A percentile compares a stretch with the other conserved stretches of the same genome.
Evolutionary conservation across 495 filamentous ascomycete species (phyloP).

Genomic region (Lasiosphaeris hirsuta): DNA sequence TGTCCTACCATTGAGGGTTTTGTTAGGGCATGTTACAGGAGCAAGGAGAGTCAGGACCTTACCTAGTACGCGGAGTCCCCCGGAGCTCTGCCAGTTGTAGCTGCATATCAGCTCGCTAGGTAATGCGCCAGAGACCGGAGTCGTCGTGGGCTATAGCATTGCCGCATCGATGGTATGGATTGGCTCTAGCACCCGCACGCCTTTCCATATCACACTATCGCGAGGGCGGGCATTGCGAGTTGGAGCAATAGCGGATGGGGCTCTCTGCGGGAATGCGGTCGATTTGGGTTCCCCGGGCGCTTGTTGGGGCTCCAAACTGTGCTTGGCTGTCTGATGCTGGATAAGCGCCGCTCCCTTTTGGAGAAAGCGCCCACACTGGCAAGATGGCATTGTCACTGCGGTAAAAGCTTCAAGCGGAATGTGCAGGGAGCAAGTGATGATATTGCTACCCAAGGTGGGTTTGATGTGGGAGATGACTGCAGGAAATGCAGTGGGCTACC

Average conservation of each 20-base stretch:
- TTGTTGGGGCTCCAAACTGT: neutral
- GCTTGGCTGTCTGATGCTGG: constrained; percentile 10
- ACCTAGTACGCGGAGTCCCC: constrained; percentile 6
- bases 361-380: too few species aligned
- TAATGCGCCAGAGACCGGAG: neutral
- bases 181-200: neutral
- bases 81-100: constrained; percentile 12
- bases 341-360: neutral
- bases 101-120: constrained; percentile 7
- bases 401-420: too few species aligned
- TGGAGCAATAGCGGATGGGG: neutral
- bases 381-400: too few species aligned
- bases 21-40: neutral
- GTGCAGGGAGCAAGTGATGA: too few species aligned
- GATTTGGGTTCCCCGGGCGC: too few species aligned
- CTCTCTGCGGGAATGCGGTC: neutral
- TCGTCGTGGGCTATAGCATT: neutral
- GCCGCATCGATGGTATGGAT: neutral
- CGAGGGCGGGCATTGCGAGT: neutral
- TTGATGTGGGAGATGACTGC: too few species aligned
- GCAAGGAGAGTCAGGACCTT: neutral
- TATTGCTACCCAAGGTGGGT: too few species aligned
- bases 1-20: neutral
- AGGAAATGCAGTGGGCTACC: too few species aligned
- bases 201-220: neutral